Base-by-base conservation (phyloP, 2,329 filamentous ascomycete species). In the Cladophialophora chaetospira region DNA sequence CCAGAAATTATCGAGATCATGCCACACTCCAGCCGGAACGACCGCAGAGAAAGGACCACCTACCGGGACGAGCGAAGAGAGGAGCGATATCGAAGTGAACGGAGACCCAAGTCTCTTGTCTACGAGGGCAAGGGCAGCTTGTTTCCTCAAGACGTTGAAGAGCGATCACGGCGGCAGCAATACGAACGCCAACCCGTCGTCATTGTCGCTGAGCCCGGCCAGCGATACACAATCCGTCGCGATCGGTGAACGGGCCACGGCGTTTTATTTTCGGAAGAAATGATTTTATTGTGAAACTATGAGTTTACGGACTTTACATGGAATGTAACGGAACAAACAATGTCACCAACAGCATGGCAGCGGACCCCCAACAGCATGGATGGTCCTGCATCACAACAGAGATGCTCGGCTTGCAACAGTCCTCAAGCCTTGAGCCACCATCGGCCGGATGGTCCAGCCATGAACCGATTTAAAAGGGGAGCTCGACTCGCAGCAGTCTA, bases 401-500 rank as follows among this genome's bases (percentile, higher is more conserved):
- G n/a, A 57, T 57, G 59, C 29, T 53, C 38, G 55, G 48, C 46
- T 40, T 56, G 28, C 13, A 38, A 38, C 19, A 29, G 52, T 40
- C 28, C 17, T 26, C 43, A 50, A 57, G 56, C 50, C 50, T 49
- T 21, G 57, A 62, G 53, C 57, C 43, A 46, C 38, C 28, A 28
- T 19, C 9, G 21, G 49, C 57, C 58, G 62, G 60, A 62, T 55
- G 62, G 62, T 62, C 62, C 55, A 47, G 62, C 59, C 42, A 54
- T 54, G 57, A 64, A 52, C 56, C 57, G 35, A 55, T 48, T 21
- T 42, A 15, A 59, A 61, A 58, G 59, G 62, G 26, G 57, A 62
- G 59, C 62, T 36, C 62, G 62, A 60, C 62, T 62, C 45, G 62
- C 47, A 62, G 40, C 59, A 64, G 45, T 62, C 57, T 57, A 60